Evolutionary conservation across 345 rosid genomes (phyloP).

Genomic region (Dipteronia dyeriana): DNA sequence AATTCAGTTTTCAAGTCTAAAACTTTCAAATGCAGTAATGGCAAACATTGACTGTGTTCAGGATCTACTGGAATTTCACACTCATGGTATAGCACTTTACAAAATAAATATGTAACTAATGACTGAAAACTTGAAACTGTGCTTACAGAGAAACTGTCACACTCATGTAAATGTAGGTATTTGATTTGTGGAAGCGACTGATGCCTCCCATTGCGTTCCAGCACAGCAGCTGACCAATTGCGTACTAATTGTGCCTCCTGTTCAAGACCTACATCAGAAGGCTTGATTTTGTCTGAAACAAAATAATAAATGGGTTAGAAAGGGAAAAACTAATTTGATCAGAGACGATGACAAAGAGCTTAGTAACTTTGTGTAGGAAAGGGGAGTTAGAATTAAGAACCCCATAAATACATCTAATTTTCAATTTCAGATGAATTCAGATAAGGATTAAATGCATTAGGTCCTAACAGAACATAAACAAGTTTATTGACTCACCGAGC

Average conservation of each 20-base stretch:
- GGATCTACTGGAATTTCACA: neutral
- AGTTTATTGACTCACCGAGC: neutral
- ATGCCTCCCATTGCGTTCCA: slow-evolving; percentile 65
- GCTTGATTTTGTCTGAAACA: slow-evolving; percentile 88
- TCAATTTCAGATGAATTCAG: slow-evolving; percentile 1
- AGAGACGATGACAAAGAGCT: neutral
- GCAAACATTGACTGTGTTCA: slow-evolving; percentile 7
- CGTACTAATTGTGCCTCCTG: slow-evolving; percentile 87
- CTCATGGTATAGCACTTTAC: neutral
- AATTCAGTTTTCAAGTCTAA: slow-evolving; percentile 12
- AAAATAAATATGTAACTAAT: slow-evolving; percentile 1
- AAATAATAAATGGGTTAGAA: slow-evolving; percentile 19
- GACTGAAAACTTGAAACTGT: slow-evolving; percentile 15
- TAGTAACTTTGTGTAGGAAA: neutral
- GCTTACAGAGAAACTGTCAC: slow-evolving; percentile 92
- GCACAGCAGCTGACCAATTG: slow-evolving; percentile 55
- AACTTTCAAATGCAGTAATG: neutral
- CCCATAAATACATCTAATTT: slow-evolving; percentile 1
- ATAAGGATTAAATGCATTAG: neutral
- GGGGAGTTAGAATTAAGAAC: neutral
- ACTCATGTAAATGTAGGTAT: slow-evolving; percentile 84
- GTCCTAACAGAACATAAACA: neutral
- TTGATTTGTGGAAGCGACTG: slow-evolving; percentile 72
- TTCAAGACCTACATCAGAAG: slow-evolving; percentile 94
- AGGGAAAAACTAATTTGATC: slow-evolving; percentile 1